Percentiles rank a stretch among this genome's conserved stretches.
Evolutionary conservation across 805 yeast species (phyloP).

Genomic region (Yarrowia sp.): DNA sequence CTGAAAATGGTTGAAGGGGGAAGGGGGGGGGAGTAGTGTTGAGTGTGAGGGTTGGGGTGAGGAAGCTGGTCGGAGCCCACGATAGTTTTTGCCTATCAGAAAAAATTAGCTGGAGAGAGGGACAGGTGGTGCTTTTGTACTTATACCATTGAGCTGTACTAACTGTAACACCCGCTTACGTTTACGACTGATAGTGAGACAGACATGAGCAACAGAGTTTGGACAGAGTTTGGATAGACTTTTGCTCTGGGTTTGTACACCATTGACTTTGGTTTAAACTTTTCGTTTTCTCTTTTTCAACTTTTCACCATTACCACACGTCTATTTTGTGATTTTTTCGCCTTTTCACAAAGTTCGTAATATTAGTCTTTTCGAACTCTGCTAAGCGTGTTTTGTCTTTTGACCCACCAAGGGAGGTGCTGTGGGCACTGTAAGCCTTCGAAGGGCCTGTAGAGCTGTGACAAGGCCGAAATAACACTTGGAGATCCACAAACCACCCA

Average conservation of each 20-base stretch:
- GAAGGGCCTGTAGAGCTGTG: no score
- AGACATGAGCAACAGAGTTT: constrained; percentile 13
- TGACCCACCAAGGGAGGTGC: not conserved
- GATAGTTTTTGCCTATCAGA: constrained; percentile 15
- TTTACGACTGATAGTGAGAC: constrained; percentile 19
- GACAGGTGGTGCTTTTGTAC: constrained; percentile 20
- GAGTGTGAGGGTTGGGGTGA: constrained; percentile 3
- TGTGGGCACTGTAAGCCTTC: no score
- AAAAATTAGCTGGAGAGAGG: constrained; percentile 7
- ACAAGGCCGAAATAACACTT: no score
- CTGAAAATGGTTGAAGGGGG: not conserved
- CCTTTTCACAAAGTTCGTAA: constrained; percentile 9
- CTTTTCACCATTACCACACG: not conserved
- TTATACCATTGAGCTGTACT: not conserved
- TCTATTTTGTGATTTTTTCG: not conserved
- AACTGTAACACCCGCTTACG: constrained; percentile 22
- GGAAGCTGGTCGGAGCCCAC: constrained; percentile 6
- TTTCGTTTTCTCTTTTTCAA: not conserved
- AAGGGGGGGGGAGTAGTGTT: not conserved
- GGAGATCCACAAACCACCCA: no score
- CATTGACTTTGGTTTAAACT: not conserved
- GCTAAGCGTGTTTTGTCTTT: constrained; percentile 13
- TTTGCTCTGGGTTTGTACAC: not conserved
- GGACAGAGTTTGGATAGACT: constrained; percentile 3
- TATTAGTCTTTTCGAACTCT: not conserved